phyloP scores from a whole-genome alignment of 805 yeast species.

The Saccharomycopsis vini region DNA sequence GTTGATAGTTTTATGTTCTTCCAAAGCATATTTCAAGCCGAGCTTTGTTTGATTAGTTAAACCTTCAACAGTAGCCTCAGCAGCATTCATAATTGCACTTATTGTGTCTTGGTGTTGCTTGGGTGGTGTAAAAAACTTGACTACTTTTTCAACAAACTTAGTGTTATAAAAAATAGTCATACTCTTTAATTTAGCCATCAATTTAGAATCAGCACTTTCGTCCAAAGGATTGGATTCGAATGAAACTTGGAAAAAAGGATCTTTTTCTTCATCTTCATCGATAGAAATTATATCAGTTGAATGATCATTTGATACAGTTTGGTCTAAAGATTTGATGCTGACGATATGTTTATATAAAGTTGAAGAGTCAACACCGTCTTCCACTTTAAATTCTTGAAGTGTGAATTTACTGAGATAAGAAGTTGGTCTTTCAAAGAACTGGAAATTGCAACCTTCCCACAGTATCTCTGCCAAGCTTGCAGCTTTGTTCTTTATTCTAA shows the following conservation, averaged over 20 bases:
- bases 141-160: constrained; percentile 67
- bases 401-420: constrained; percentile 67
- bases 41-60: constrained; percentile 81
- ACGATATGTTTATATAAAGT: constrained; percentile 83
- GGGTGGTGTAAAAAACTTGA: constrained; percentile 78
- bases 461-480: constrained; percentile 62
- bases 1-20: constrained; percentile 86
- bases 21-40: constrained; percentile 87
- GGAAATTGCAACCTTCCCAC: constrained; percentile 74
- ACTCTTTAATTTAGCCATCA: constrained; percentile 67
- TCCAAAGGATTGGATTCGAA: constrained; percentile 86
- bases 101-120: constrained; percentile 78
- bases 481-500: constrained; percentile 39
- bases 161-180: constrained; percentile 88
- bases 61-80: constrained; percentile 90
- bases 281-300: background rate
- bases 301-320: constrained; percentile 28
- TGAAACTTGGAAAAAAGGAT: constrained; percentile 72
- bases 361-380: constrained; percentile 66
- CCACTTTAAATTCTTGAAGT: constrained; percentile 72
- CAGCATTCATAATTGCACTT: constrained; percentile 86
- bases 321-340: constrained; percentile 59
- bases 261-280: constrained; percentile 20
- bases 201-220: constrained; percentile 69
- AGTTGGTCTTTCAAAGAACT: constrained; percentile 67